Base-by-base conservation (phyloP, 192 early-diverging fungal genomes). In the Mortierella claussenii region DNA sequence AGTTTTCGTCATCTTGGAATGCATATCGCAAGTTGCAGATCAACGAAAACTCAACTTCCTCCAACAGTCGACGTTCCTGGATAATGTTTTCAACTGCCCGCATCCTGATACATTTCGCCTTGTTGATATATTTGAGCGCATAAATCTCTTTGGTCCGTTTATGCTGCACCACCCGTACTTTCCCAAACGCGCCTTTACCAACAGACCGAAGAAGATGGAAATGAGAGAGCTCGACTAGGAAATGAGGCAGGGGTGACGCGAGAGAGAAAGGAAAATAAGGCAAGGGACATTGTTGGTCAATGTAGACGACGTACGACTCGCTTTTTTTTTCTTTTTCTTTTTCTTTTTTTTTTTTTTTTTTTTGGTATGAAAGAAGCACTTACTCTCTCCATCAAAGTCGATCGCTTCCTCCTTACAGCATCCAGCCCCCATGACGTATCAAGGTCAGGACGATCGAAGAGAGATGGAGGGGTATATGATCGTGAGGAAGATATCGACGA, bases 91-190 rank as follows among this genome's bases (percentile, higher is more conserved):
- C 86, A 7, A 96, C 87, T 0, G 96, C 92, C 45, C 87, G 82
- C 89, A 92, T 94, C 56, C 86, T 78, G 28, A 98, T 96, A 74
- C 95, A 97, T 63, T 93, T 88, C n/a, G 80, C 85, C 84, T 98
- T 98, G 86, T 92, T 95, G 86, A 98, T 98, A 79, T 97, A 97
- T 79, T 98, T 98, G 46, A 98, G 86, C n/a, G 97, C 97, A 51
- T 91, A 98, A 43, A 93, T 83, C 51, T 86, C 80, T 60, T 90
- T 87, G 1, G 91, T 87, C 10, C 82, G 80, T 62, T 90, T 93
- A 76, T 96, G 95, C 80, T 98, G 93, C 2, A 97, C 96, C 0
- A 98, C 92, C 18, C 95, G 91, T 63, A 92, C 94, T 85, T 97
- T 98, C 55, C 97, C 97, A 79, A 98, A 98, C 4, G 96, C 95